Evolutionary conservation across 331 rosid genomes (phyloP), one percentile per base, ranked within the genome.

Genomic region (Quercus tomentella): DNA sequence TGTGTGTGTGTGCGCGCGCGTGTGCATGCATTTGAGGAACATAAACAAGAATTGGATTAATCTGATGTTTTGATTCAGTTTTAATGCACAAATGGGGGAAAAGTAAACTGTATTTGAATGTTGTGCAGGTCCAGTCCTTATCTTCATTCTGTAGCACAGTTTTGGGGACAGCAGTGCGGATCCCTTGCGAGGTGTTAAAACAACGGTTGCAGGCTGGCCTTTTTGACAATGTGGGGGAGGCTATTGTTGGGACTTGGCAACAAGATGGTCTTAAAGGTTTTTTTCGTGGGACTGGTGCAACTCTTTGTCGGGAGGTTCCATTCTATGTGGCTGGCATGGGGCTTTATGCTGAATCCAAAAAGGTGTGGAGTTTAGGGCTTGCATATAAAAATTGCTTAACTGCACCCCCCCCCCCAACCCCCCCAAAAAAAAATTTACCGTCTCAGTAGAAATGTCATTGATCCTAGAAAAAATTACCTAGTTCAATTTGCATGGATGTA

Each of bases 251-350:
- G 45, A 96, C 99, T 72, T 91, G 94, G 98, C 85, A 86, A 54
- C 97, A 90, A 83, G 99, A 96, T 90, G 99, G 99, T 76, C 91
- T 90, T 56, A 87, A 81, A 88, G 99, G 99, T 20, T 96, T 96
- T 86, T 96, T 96, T 78, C 99, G 99, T 82, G 99, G 99, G 82
- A 96, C 99, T 21, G 98, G 98, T 70, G 97, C 98, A 28, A 96
- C 99, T 84, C 97, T 96, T 80, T 96, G 98, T 79, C 91, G 99
- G 17, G 99, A 96, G 87, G 97, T 96, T 86, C 99, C 99, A 56
- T 96, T 96, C 86, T 96, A 96, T 82, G 99, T 96, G 31, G 97
- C 98, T 71, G 99, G 99, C 87, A 93, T 89, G 94, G 99, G 97
- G 56, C 97, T 96, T 74, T 96, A 96, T 82, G 97, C 97, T 45